Conservation (phyloP, 805 yeast genomes). For the Saccharomyces kudriavzevii region DNA sequence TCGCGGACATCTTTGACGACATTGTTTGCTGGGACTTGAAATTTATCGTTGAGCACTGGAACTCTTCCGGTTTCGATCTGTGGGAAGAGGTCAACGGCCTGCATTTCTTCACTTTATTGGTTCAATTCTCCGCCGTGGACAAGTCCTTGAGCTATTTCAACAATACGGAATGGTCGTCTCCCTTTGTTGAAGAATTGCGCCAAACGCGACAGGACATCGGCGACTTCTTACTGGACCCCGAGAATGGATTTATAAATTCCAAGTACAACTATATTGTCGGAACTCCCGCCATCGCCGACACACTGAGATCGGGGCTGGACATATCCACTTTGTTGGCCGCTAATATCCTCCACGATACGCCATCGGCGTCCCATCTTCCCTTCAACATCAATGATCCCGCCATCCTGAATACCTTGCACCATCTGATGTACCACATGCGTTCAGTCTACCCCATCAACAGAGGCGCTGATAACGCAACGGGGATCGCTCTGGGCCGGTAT, state of each 20-base stretch:
- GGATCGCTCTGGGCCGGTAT: constrained; percentile 77
- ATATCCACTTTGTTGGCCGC: constrained; percentile 51
- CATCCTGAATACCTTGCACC: constrained; percentile 54
- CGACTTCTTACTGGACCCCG: constrained; percentile 11
- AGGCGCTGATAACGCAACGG: constrained; percentile 33
- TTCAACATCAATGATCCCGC: constrained; percentile 51
- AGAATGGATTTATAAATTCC: constrained; percentile 30
- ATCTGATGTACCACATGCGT: constrained; percentile 61
- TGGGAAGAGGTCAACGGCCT: constrained; percentile 82
- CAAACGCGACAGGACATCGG: constrained; percentile 16
- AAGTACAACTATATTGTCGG: constrained; percentile 55
- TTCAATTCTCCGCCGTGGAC: constrained; percentile 59
- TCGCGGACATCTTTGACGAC: constrained; percentile 38
- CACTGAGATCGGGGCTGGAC: constrained; percentile 64
- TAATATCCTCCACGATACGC: not conserved
- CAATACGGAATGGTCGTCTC: not conserved
- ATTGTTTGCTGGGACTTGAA: constrained; percentile 62
- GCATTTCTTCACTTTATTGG: constrained; percentile 73
- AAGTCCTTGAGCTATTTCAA: not conserved
- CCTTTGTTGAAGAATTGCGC: constrained; percentile 9
- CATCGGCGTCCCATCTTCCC: constrained; percentile 35
- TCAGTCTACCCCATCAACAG: constrained; percentile 71
- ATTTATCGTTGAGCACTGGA: constrained; percentile 59
- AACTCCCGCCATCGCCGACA: constrained; percentile 44
- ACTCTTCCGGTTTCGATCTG: constrained; percentile 62